These are phyloP conservation scores for Trichoderma harzianum DNA, from an alignment of 2,329 filamentous ascomycete genomes.

Conservation along the genomic window DNA sequence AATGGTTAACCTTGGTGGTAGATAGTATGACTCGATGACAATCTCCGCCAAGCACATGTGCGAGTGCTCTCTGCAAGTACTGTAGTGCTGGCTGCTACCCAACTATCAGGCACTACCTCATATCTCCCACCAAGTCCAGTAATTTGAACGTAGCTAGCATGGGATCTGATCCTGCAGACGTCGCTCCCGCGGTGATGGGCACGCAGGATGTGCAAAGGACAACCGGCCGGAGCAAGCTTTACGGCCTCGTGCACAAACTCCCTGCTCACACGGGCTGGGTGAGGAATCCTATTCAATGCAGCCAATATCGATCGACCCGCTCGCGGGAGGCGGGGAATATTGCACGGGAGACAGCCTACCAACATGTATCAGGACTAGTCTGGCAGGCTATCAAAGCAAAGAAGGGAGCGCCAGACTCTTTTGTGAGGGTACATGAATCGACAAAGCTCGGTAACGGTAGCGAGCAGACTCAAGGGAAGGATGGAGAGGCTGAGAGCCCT, in stretches of 20 bases:
- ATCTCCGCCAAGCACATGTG: neutral
- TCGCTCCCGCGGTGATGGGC: neutral
- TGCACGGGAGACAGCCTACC: constrained; percentile 6
- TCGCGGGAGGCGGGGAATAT: constrained; percentile 12
- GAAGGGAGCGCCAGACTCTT: neutral
- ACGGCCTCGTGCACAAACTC: neutral
- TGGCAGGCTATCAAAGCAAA: neutral
- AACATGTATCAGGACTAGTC: constrained; percentile 1
- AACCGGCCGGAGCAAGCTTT: neutral
- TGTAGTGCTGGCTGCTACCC: neutral
- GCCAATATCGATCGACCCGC: constrained; percentile 18
- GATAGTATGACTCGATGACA: neutral
- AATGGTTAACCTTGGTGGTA: neutral
- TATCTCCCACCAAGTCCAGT: neutral
- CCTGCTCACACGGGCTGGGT: neutral
- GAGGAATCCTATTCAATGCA: neutral
- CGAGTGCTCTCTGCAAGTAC: neutral
- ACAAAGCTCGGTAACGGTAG: neutral
- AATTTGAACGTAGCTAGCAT: neutral
- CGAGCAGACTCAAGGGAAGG: neutral
- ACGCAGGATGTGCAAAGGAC: neutral
- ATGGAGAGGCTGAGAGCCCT: neutral
- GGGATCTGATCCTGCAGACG: neutral
- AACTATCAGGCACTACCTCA: neutral
- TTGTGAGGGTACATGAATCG: neutral